Evolutionary conservation across 306 rosid species (phyloP), one percentile per base, ranked within the genome.

Genomic region (Aeschynomene evenia): DNA sequence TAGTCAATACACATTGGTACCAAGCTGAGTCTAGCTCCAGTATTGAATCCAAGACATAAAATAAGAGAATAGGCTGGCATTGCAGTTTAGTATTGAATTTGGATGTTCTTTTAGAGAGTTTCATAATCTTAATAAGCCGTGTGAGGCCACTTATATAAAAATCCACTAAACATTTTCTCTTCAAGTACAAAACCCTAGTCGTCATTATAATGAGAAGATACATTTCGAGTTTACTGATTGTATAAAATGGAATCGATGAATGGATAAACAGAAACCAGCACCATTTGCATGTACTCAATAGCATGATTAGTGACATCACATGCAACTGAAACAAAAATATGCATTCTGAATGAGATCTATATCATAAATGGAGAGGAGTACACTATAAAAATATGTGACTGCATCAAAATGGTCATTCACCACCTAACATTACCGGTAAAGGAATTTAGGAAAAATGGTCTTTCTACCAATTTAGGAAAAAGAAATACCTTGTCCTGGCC

Each of bases 401-500:
- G 56, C 26, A 66, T 45, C 51, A 68, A 18, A 12, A 19, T 20
- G 34, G 14, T 54, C 13, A 57, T 8, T 39, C 39, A 15, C n/a
- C 18, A 33, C 53, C 60, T 46, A 50, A 52, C 16, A 14, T 6
- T 54, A 61, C 14, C 14, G 2, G 42, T 16, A 12, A 9, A 0
- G 6, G 60, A 55, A 52, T 21, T 21, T 56, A n/a, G n/a, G n/a
- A n/a, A n/a, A n/a, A n/a, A n/a, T n/a, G 6, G 31, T 20, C 29
- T 52, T 10, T 22, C 15, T 51, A 52, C 9, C 12, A 53, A 37
- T 34, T n/a, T 21, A 9, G 33, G n/a, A 77, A 77, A 14, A 33
- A 43, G n/a, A 36, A 36, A 63, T 63, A 91, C 97, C 96, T 89
- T 89, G 88, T 88, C 94, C 71, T 91, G 96, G 71, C 96, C 97